Evolutionary conservation across 2,329 filamentous ascomycete species (phyloP), one percentile per base, ranked within the genome.

Genomic region (Fusarium chaquense): DNA sequence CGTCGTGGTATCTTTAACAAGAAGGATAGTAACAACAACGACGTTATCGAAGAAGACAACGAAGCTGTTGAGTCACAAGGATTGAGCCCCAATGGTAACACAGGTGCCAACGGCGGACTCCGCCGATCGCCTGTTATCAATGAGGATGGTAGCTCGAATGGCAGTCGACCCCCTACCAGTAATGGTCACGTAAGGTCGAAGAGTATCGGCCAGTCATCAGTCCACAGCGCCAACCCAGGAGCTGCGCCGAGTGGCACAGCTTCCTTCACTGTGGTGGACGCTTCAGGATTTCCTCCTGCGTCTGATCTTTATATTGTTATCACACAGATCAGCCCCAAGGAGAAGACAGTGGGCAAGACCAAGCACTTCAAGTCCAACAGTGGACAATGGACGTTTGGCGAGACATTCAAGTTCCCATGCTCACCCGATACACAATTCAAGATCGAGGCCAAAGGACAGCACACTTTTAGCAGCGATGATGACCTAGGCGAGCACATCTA

Each of bases 281-380:
- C 94, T 1, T 85, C 87, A 5, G 93, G 92, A 33, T 99, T 90
- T 80, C 91, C 93, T 18, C 82, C 90, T 2, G 88, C 88, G 8
- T 86, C 93, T 8, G 93, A 97, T 76, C 82, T 97, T n/a, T 94
- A 93, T 75, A 88, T 97, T 49, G 81, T 87, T 61, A 82, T 97
- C 71, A 90, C 89, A 58, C 89, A 92, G 71, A 77, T 92, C 35
- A 83, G 85, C 5, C 81, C 89, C 47, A 94, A 91, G 80, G 87
- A 84, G 51, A 98, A 96, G 82, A 88, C 91, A 46, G 83, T 99
- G 46, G 90, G 94, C 82, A 98, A 98, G 84, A 98, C 94, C 24
- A 97, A 97, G 78, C 91, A 96, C 69, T 88, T 92, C 82, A 97
- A 97, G 79, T 86, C 90, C 1, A 82, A 87, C 5, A 83, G 83